Base-by-base conservation (phyloP, 345 rosid species). In the Eucalyptus globulus region DNA sequence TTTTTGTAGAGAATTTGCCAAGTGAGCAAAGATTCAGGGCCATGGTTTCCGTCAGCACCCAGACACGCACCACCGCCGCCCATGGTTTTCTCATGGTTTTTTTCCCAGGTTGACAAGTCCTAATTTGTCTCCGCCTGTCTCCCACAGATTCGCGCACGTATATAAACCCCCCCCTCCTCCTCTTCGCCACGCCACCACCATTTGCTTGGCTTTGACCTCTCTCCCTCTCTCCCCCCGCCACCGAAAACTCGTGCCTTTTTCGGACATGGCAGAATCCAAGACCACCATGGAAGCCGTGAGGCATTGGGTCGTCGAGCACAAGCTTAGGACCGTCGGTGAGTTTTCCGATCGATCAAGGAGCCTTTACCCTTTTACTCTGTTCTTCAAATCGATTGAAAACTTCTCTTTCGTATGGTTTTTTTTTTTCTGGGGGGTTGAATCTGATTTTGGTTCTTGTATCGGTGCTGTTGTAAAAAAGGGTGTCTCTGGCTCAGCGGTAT, bases 241-340 rank as follows among this genome's bases (percentile, higher is more conserved):
- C 10, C 67, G 6, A 45, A 86, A 45, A 5, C 87, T 56, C 13
- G 43, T 21, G 0, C 40, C n/a, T 86, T 76, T 49, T 21, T 16
- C n/a, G 12, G 67, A 45, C 56, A 87, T 97, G 98, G 94, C 95
- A 81, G 99, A 98, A 37, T 87, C 95, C 12, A 95, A 94, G 93
- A 93, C 91, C 44, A 86, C 92, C 72, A 27, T 97, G 17, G 95
- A 95, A 87, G 93, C 99, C 29, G 19, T 90, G 4, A 94, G 98
- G 91, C 94, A 93, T 92, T 98, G 99, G 99, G 89, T 98, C 89
- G 92, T 92, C 27, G 96, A 97, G 9, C 96, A 98, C 95, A 98
- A 98, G 95, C 99, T 98, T 85, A 91, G 98, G 90, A 91, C 98
- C 54, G 99, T 98, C 76, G 99, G 99, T 98, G 94, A 94, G 54